These are phyloP conservation scores for Candida glucosophila DNA, from an alignment of 1,139 yeast species.

Conservation along the genomic window DNA sequence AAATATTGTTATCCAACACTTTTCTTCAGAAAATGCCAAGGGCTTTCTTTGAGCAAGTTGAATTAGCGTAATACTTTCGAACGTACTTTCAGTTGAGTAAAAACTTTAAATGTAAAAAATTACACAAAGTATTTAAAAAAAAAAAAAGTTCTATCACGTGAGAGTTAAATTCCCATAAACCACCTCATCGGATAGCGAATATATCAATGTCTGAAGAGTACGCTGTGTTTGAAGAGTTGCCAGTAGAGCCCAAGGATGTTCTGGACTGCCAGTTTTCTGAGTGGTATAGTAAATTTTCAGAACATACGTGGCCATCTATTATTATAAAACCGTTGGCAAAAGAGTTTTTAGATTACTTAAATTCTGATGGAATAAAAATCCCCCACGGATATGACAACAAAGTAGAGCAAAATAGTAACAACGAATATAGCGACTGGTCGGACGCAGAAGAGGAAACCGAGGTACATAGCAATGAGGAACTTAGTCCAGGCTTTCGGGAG, in stretches of 20 bases:
- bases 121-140: too few species aligned
- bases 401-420: constrained; percentile 37
- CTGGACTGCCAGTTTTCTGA: constrained; percentile 60
- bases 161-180: too few species aligned
- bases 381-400: constrained; percentile 38
- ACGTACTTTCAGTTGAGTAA: too few species aligned
- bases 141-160: too few species aligned
- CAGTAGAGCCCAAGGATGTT: constrained; percentile 42
- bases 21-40: too few species aligned
- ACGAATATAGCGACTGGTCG: constrained; percentile 67
- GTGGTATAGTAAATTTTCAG: constrained; percentile 59
- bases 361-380: constrained; percentile 67
- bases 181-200: too few species aligned
- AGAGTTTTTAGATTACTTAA: constrained; percentile 60
- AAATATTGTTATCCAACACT: too few species aligned
- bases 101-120: too few species aligned
- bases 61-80: too few species aligned
- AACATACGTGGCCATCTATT: constrained; percentile 41
- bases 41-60: too few species aligned
- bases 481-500: too few species aligned
- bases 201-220: too few species aligned
- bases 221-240: constrained; percentile 30
- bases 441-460: constrained; percentile 26
- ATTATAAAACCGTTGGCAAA: constrained; percentile 60
- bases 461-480: constrained; percentile 6